phyloP scores from a whole-genome alignment of 2,329 filamentous ascomycete species.

The Metarhizium anisopliae region DNA sequence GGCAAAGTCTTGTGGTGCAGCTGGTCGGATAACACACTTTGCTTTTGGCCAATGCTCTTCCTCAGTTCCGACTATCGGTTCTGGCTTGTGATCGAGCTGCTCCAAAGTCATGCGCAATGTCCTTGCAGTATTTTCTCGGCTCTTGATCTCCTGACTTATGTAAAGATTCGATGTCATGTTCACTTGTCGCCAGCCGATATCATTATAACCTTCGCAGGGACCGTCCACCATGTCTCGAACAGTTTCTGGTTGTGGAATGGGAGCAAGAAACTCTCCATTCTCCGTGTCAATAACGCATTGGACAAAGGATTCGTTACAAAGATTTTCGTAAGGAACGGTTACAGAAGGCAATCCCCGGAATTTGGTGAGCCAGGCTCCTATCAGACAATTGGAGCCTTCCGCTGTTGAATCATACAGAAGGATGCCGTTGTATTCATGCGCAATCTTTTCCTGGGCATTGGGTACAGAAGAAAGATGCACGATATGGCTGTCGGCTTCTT shows the following conservation, averaged over 20 bases:
- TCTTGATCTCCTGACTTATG: constrained; percentile 16
- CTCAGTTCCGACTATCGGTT: background rate
- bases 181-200: constrained; percentile 17
- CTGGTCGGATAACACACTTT: constrained; percentile 34
- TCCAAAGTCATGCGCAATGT: background rate
- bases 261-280: constrained; percentile 24
- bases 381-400: background rate
- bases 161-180: constrained; percentile 19
- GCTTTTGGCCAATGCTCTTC: constrained; percentile 17
- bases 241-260: constrained; percentile 23
- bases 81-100: background rate
- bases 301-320: background rate
- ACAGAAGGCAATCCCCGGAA: background rate
- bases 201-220: constrained; percentile 5
- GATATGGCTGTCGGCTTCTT: background rate
- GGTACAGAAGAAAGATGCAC: background rate
- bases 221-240: constrained; percentile 6
- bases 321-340: background rate
- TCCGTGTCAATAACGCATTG: constrained; percentile 27
- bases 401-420: background rate
- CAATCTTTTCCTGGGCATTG: background rate
- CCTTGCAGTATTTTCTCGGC: constrained; percentile 12
- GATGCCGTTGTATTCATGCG: background rate
- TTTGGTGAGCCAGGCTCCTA: constrained; percentile 2
- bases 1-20: constrained; percentile 25